phyloP scores from a whole-genome alignment of 2,329 filamentous ascomycete genomes.

The Elsinoe necatrix region DNA sequence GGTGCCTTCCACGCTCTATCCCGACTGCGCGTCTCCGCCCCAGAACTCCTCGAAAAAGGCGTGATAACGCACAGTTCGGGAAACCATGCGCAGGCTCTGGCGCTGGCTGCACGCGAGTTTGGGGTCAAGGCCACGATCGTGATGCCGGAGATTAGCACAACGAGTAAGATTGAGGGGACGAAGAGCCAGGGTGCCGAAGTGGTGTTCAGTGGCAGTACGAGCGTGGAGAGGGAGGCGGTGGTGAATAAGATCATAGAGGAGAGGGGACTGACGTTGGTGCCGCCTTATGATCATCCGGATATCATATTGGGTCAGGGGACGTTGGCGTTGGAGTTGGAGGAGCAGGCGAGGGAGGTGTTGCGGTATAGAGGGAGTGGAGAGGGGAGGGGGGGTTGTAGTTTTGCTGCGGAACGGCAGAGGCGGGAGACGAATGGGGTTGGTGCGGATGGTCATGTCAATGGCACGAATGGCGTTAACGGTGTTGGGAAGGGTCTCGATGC shows the following conservation, averaged over 20 bases:
- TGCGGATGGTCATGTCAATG: not conserved
- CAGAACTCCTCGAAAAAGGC: conserved; percentile 53
- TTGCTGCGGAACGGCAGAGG: conserved; percentile 16
- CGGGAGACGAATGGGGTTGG: conserved; percentile 5
- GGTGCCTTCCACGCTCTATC: conserved; percentile 83
- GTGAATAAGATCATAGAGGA: conserved; percentile 58
- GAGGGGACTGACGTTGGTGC: conserved; percentile 71
- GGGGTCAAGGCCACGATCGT: conserved; percentile 76
- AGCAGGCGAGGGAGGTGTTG: conserved; percentile 56
- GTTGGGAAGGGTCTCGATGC: conserved; percentile 33
- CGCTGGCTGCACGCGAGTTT: conserved; percentile 69
- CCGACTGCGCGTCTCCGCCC: conserved; percentile 56
- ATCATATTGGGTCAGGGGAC: conserved; percentile 94
- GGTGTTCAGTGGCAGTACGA: conserved; percentile 74
- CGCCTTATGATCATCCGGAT: conserved; percentile 86
- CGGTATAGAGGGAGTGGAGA: conserved; percentile 15
- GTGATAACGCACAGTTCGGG: conserved; percentile 88
- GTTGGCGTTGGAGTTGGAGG: conserved; percentile 69
- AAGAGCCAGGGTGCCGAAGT: conserved; percentile 67
- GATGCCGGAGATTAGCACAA: conserved; percentile 78
- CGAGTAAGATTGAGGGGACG: conserved; percentile 82
- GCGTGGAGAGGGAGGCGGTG: conserved; percentile 69
- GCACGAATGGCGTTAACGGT: not conserved
- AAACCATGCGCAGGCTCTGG: conserved; percentile 89
- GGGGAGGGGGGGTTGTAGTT: conserved; percentile 23